Percentiles rank a stretch among this genome's conserved stretches.
These are phyloP conservation scores for Neurospora terricola DNA, from an alignment of 495 filamentous ascomycete species.

Conservation along the genomic window DNA sequence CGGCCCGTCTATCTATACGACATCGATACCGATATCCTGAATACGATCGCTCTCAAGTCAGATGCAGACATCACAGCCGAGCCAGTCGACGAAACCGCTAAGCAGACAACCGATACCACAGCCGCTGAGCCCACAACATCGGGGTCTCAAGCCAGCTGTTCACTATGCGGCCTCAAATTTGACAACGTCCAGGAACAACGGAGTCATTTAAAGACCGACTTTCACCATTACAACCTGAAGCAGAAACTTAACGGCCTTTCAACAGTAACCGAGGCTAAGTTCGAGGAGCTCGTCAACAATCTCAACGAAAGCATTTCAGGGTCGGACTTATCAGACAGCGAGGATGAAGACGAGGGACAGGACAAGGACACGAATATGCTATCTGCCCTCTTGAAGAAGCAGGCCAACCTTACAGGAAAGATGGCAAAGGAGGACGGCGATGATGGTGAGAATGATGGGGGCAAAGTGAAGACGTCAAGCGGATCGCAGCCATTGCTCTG, in stretches of 20 bases:
- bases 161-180: conserved; percentile 66
- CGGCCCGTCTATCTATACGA: conserved; percentile 62
- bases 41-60: conserved; percentile 53
- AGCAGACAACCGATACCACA: conserved; percentile 7
- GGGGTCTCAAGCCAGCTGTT: conserved; percentile 61
- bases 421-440: conserved; percentile 20
- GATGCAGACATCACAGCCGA: conserved; percentile 25
- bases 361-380: conserved; percentile 51
- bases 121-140: conserved; percentile 28
- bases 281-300: conserved; percentile 72
- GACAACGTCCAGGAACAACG: conserved; percentile 69
- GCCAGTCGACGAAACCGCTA: conserved; percentile 14
- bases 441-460: conserved; percentile 28
- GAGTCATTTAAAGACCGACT: conserved; percentile 78
- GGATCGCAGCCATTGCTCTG: conserved; percentile 75
- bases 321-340: conserved; percentile 47
- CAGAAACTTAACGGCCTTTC: conserved; percentile 64
- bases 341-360: conserved; percentile 38
- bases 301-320: conserved; percentile 89
- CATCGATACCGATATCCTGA: conserved; percentile 67
- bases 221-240: conserved; percentile 90
- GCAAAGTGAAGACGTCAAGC: conserved; percentile 29
- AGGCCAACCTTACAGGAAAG: conserved; percentile 56
- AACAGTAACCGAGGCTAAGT: conserved; percentile 65
- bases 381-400: conserved; percentile 67